Evolutionary conservation across 768 basidiomycete genomes (phyloP).

Genomic region (Amanita pseudoporphyria): DNA sequence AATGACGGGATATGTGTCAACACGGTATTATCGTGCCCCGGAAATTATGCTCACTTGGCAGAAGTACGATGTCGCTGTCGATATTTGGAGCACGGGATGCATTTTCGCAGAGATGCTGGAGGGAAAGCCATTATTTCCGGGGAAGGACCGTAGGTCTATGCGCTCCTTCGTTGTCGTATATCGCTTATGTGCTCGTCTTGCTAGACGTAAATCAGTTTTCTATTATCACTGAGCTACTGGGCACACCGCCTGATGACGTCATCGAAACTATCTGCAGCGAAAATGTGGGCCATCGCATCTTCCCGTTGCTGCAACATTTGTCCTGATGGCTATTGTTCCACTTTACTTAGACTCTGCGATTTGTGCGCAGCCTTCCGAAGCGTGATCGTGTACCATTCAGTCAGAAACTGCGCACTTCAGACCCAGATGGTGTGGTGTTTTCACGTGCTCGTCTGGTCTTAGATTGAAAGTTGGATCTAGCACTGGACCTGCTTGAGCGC

Average conservation of each 20-base stretch:
- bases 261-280: constrained; percentile 98
- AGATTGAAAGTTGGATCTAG: constrained; percentile 26
- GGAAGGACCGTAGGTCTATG: constrained; percentile 87
- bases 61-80: constrained; percentile 99
- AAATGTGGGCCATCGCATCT: constrained; percentile 54
- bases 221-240: constrained; percentile 96
- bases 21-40: constrained; percentile 96
- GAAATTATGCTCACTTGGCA: constrained; percentile 99
- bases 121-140: constrained; percentile 97
- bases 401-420: constrained; percentile 83
- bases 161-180: constrained; percentile 2
- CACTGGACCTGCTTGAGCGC: constrained; percentile 91
- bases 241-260: constrained; percentile 99
- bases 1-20: constrained; percentile 99
- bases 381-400: constrained; percentile 92
- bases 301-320: constrained; percentile 7
- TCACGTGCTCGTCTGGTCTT: background rate
- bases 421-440: constrained; percentile 61
- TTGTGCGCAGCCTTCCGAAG: constrained; percentile 97
- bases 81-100: constrained; percentile 99
- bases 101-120: constrained; percentile 99
- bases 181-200: constrained; percentile 1
- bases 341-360: constrained; percentile 74
- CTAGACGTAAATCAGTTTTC: constrained; percentile 99
- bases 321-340: constrained; percentile 5